Evolutionary conservation across 495 filamentous ascomycete genomes (phyloP).

Genomic region (Aspergillus panamensis): DNA sequence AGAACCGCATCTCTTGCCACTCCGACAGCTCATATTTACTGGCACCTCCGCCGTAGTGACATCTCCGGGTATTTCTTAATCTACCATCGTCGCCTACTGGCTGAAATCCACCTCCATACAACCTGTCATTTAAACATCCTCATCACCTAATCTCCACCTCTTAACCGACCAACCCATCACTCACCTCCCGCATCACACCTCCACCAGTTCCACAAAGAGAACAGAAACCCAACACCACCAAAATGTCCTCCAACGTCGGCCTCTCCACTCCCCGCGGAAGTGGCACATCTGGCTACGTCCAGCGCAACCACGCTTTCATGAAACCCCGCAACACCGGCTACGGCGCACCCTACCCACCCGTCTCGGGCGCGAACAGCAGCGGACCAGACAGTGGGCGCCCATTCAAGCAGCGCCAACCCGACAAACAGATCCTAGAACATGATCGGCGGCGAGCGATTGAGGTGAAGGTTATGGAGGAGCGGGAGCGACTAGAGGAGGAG

Average conservation of each 20-base stretch:
- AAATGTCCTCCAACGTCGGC: slow-evolving; percentile 97
- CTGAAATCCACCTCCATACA: too few relatives aligned
- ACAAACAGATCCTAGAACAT: slow-evolving; percentile 89
- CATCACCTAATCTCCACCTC: too few relatives aligned
- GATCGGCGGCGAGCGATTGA: slow-evolving; percentile 86
- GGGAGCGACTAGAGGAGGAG: slow-evolving; percentile 87
- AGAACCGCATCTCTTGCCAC: too few relatives aligned
- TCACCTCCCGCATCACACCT: too few relatives aligned
- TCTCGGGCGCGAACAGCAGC: slow-evolving; percentile 15
- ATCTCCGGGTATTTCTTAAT: too few relatives aligned
- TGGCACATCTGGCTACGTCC: slow-evolving; percentile 96
- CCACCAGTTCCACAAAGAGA: too few relatives aligned
- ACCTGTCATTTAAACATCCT: too few relatives aligned
- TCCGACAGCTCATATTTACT: too few relatives aligned
- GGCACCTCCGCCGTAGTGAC: too few relatives aligned
- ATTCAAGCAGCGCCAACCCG: slow-evolving; percentile 82
- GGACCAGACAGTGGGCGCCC: slow-evolving; percentile 35
- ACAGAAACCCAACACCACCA: background rate
- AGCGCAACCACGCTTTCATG: slow-evolving; percentile 87
- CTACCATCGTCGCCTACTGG: too few relatives aligned
- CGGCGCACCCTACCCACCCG: slow-evolving; percentile 53
- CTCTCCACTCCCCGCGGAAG: slow-evolving; percentile 91
- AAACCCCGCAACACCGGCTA: slow-evolving; percentile 61
- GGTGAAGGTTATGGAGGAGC: slow-evolving; percentile 84
- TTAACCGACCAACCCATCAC: too few relatives aligned